Conservation (phyloP, 345 rosid species). For the Citropsis articulata region DNA sequence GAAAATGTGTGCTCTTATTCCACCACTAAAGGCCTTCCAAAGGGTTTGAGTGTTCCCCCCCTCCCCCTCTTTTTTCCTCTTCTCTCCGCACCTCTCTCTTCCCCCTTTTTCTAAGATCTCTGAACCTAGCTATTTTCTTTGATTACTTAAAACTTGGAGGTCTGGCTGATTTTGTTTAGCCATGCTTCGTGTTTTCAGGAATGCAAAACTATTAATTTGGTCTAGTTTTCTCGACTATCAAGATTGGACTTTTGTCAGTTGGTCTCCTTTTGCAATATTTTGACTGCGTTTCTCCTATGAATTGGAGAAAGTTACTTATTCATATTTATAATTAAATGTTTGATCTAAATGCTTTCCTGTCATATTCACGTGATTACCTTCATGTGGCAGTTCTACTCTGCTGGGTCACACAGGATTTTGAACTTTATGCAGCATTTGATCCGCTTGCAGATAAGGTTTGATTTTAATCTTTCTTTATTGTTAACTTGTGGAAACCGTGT, state of each 20-base stretch:
- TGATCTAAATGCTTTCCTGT: neutral
- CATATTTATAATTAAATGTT: neutral
- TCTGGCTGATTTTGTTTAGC: neutral
- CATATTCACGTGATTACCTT: conserved; percentile 1
- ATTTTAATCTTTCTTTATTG: neutral
- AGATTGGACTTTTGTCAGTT: neutral
- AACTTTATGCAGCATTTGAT: conserved; percentile 96
- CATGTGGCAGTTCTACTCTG: conserved; percentile 75
- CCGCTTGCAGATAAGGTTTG: conserved; percentile 96
- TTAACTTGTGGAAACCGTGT: neutral
- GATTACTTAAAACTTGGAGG: neutral
- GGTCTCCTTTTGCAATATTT: neutral
- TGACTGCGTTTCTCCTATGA: neutral
- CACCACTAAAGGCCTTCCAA: neutral
- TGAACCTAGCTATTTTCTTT: conserved; percentile 2
- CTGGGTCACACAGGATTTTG: conserved; percentile 97
- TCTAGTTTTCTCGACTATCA: neutral
- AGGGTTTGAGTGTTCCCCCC: neutral
- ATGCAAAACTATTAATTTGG: neutral
- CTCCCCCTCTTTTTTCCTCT: no score
- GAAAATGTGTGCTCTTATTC: neutral
- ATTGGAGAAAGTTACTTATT: neutral
- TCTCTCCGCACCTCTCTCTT: no score
- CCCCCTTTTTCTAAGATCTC: no score
- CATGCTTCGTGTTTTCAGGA: neutral